These are phyloP conservation scores for Fusarium proliferatum DNA, from an alignment of 2,329 filamentous ascomycete genomes.

Conservation along the genomic window DNA sequence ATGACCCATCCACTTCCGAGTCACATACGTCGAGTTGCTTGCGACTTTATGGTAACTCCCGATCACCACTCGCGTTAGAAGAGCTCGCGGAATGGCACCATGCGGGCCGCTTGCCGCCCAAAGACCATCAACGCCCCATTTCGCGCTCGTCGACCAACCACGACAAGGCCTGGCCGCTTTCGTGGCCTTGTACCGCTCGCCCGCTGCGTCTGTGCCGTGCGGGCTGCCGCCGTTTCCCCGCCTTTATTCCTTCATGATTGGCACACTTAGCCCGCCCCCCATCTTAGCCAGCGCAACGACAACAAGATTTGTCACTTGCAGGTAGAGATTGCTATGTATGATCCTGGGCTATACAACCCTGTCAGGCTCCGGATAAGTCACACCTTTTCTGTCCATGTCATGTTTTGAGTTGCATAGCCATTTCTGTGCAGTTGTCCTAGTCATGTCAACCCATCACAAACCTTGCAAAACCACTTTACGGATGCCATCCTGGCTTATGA, in stretches of 20 bases:
- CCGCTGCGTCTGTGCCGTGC: constrained; percentile 34
- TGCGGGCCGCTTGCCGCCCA: constrained; percentile 39
- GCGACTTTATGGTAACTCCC: constrained; percentile 7
- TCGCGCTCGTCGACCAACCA: constrained; percentile 41
- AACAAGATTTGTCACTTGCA: constrained; percentile 39
- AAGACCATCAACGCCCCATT: constrained; percentile 18
- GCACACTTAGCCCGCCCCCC: constrained; percentile 38
- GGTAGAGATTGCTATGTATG: constrained; percentile 30
- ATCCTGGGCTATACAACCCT: constrained; percentile 21
- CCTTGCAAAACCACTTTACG: constrained; percentile 7
- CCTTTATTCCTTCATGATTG: constrained; percentile 36
- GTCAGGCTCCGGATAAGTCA: constrained; percentile 24
- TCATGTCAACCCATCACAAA: constrained; percentile 30
- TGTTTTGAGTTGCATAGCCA: constrained; percentile 11
- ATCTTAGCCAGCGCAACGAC: constrained; percentile 27
- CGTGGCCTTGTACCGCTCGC: constrained; percentile 25
- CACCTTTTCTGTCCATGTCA: constrained; percentile 8
- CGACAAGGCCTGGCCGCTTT: constrained; percentile 18
- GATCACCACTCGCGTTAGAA: constrained; percentile 16
- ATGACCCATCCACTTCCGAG: constrained; percentile 17
- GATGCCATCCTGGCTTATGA: constrained; percentile 12
- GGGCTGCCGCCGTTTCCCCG: constrained; percentile 38
- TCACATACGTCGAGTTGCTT: constrained; percentile 9
- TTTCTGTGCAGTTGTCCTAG: constrained; percentile 19
- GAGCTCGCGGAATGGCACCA: constrained; percentile 32